Percentiles rank a stretch among this genome's conserved stretches.
Conservation (phyloP, 2,329 filamentous ascomycete genomes). For the Plenodomus lindquistii region DNA sequence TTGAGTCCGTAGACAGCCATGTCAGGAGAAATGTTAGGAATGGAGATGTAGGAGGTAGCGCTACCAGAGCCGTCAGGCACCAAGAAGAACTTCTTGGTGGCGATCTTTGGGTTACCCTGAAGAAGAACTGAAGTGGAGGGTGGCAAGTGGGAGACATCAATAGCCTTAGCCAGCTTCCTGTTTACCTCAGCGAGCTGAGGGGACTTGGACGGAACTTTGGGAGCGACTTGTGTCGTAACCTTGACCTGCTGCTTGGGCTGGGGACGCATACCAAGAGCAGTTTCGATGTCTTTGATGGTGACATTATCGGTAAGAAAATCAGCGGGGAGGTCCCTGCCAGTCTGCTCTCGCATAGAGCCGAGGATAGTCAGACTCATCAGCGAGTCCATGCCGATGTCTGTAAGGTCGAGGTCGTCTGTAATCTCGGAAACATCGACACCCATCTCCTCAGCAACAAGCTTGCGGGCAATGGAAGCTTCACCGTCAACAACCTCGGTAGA, state of each 20-base stretch:
- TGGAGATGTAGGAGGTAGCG: conserved; percentile 69
- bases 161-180: conserved; percentile 47
- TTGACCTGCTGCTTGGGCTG: conserved; percentile 46
- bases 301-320: conserved; percentile 64
- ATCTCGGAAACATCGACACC: conserved; percentile 65
- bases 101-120: conserved; percentile 60
- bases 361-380: conserved; percentile 58
- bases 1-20: conserved; percentile 62
- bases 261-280: conserved; percentile 61
- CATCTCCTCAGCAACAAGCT: conserved; percentile 61
- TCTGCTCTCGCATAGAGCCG: conserved; percentile 55
- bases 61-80: conserved; percentile 59
- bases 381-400: conserved; percentile 61
- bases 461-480: conserved; percentile 52
- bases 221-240: conserved; percentile 19
- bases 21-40: conserved; percentile 58
- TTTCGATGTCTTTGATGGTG: conserved; percentile 68
- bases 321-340: conserved; percentile 54
- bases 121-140: conserved; percentile 60
- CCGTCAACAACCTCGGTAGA: conserved; percentile 38
- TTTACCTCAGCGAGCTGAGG: conserved; percentile 54
- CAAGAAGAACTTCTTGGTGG: conserved; percentile 59
- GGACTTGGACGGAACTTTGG: conserved; percentile 24
- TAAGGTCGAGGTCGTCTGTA: conserved; percentile 62
- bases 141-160: conserved; percentile 51